Conservation (phyloP, 331 rosid genomes). For the Prunus yedoensis region DNA sequence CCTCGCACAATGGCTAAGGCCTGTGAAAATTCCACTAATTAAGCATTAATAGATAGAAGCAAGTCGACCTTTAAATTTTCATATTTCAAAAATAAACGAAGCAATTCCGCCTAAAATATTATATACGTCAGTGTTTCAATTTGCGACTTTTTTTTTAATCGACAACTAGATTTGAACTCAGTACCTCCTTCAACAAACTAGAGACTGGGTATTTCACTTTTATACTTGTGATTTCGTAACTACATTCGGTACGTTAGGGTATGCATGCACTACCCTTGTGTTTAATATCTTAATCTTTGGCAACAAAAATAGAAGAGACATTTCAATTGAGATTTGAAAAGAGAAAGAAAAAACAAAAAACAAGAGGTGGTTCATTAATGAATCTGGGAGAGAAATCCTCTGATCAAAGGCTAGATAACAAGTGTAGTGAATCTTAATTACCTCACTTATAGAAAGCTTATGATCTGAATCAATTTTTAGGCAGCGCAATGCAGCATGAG, state of each 20-base stretch:
- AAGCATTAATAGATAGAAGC: not conserved
- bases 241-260: too few species aligned
- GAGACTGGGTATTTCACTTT: too few species aligned
- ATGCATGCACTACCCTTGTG: too few species aligned
- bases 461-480: conserved; percentile 15
- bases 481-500: conserved; percentile 28
- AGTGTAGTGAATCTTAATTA: not conserved
- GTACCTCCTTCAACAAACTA: too few species aligned
- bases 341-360: not conserved
- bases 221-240: too few species aligned
- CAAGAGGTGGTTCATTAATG: not conserved
- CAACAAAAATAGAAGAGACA: too few species aligned
- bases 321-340: not conserved
- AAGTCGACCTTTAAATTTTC: too few species aligned
- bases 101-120: too few species aligned
- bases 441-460: conserved; percentile 26
- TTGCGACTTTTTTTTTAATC: too few species aligned
- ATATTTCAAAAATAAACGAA: too few species aligned
- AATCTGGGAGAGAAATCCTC: not conserved
- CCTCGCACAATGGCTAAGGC: conserved; percentile 32
- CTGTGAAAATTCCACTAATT: not conserved
- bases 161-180: too few species aligned
- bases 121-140: too few species aligned
- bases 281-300: not conserved
- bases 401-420: not conserved